Evolutionary conservation across 495 filamentous ascomycete genomes (phyloP).

Genomic region (Talaromyces nanjingensis): DNA sequence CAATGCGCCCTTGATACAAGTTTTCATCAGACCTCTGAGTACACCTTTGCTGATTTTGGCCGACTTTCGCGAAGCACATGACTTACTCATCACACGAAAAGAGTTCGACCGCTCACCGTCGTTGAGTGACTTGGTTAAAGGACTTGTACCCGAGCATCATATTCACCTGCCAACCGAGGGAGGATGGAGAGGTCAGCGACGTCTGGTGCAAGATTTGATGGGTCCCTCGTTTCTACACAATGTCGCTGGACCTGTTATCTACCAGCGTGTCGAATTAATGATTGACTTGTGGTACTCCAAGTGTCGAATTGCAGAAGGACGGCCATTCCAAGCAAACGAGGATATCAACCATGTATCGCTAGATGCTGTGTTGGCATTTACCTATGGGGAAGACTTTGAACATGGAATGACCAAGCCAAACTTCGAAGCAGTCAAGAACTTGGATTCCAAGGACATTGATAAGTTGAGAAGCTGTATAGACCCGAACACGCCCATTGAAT

Average conservation of each 20-base stretch:
- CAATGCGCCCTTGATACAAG: slow-evolving; percentile 29
- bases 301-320: slow-evolving; percentile 18
- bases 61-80: slow-evolving; percentile 32
- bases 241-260: slow-evolving; percentile 24
- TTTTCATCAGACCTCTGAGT: slow-evolving; percentile 28
- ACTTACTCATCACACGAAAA: slow-evolving; percentile 31
- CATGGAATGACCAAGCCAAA: not conserved
- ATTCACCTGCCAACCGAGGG: slow-evolving; percentile 18
- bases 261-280: slow-evolving; percentile 18
- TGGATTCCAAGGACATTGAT: slow-evolving; percentile 7
- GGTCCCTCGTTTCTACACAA: slow-evolving; percentile 26
- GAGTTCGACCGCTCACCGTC: slow-evolving; percentile 32
- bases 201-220: slow-evolving; percentile 32
- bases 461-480: slow-evolving; percentile 6
- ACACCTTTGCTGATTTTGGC: slow-evolving; percentile 30
- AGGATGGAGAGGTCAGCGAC: slow-evolving; percentile 25
- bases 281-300: slow-evolving; percentile 31
- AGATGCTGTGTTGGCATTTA: slow-evolving; percentile 27
- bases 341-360: slow-evolving; percentile 28
- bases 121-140: slow-evolving; percentile 17
- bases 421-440: slow-evolving; percentile 4
- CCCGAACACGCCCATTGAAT: slow-evolving; percentile 14
- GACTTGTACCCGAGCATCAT: slow-evolving; percentile 24
- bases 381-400: slow-evolving; percentile 5
- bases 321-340: slow-evolving; percentile 23